These are phyloP conservation scores for Aspergillus novofumigatus DNA, from an alignment of 2,329 filamentous ascomycete genomes.

Conservation along the genomic window DNA sequence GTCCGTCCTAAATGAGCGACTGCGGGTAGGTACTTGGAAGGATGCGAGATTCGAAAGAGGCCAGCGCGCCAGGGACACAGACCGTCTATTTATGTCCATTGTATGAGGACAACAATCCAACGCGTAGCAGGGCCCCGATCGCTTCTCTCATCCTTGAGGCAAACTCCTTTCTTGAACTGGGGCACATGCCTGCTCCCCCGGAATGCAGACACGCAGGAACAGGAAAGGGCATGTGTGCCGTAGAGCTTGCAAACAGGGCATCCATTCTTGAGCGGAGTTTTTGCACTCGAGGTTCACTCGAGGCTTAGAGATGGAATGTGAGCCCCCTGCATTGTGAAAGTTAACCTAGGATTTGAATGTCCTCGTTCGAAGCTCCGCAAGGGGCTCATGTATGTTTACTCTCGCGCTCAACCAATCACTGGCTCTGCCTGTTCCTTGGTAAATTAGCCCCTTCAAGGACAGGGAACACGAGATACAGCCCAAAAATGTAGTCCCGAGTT, in stretches of 20 bases:
- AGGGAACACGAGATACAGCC: not conserved
- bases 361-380: not conserved
- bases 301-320: not conserved
- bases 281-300: not conserved
- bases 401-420: not conserved
- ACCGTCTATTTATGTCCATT: not conserved
- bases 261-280: not conserved
- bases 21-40: not conserved
- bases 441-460: not conserved
- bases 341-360: no score
- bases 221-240: not conserved
- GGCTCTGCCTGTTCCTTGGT: not conserved
- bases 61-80: not conserved
- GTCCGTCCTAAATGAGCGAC: not conserved
- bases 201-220: not conserved
- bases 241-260: not conserved
- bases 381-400: not conserved
- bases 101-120: not conserved
- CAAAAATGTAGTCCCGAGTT: not conserved
- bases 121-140: not conserved
- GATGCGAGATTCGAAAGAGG: not conserved
- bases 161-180: slow-evolving; percentile 7
- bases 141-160: slow-evolving; percentile 9
- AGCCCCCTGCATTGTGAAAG: not conserved
- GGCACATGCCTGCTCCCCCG: not conserved